A percentile compares a stretch with the other conserved stretches of the same genome.
These are phyloP conservation scores for Leccinum sublutescens DNA, from an alignment of 768 basidiomycete species.

Conservation along the genomic window DNA sequence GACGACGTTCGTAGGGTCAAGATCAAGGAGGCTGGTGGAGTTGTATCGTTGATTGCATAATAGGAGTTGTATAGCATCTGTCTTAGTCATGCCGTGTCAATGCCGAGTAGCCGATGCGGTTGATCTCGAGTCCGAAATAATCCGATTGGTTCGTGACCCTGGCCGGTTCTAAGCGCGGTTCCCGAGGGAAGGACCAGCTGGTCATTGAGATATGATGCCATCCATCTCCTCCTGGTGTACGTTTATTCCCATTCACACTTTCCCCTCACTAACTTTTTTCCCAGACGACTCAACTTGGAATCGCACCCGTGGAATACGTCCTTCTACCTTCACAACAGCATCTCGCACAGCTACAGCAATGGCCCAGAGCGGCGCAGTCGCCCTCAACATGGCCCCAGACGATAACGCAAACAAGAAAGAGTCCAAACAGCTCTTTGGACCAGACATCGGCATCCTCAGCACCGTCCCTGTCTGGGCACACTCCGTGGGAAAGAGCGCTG, in stretches of 20 bases:
- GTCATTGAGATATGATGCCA: conserved; percentile 18
- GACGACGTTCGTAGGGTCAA: conserved; percentile 46
- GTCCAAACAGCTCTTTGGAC: conserved; percentile 81
- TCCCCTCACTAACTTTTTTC: neutral
- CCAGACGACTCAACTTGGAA: conserved; percentile 51
- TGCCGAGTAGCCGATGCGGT: neutral
- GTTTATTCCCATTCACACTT: conserved; percentile 12
- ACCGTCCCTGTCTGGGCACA: conserved; percentile 72
- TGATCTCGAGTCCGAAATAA: neutral
- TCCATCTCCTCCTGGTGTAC: conserved; percentile 41
- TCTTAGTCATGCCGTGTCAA: conserved; percentile 14
- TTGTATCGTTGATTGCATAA: conserved; percentile 73
- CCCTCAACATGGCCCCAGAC: conserved; percentile 22
- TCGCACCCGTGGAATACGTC: conserved; percentile 51
- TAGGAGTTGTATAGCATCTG: conserved; percentile 37
- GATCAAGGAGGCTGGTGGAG: conserved; percentile 93
- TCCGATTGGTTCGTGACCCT: neutral
- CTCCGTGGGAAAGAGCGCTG: conserved; percentile 56
- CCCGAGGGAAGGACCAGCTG: neutral
- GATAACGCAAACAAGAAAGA: conserved; percentile 41
- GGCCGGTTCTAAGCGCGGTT: neutral
- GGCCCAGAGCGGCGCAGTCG: conserved; percentile 39
- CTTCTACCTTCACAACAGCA: conserved; percentile 48
- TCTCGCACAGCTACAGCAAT: conserved; percentile 49
- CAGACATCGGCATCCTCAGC: conserved; percentile 78